Conservation (phyloP, 768 basidiomycete species). For the Russula sp. region DNA sequence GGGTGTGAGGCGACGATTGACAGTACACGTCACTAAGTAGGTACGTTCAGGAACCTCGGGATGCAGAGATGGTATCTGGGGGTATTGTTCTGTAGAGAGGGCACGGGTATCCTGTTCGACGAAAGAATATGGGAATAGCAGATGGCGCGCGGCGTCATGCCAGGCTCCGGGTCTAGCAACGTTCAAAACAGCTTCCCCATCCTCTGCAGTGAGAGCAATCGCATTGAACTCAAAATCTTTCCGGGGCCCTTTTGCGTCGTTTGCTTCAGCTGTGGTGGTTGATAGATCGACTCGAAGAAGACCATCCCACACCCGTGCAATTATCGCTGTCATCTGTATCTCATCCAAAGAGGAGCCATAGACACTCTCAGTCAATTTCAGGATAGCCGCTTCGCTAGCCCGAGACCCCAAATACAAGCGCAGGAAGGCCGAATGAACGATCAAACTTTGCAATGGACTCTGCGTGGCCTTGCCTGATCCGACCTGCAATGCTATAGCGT, state of each 20-base stretch:
- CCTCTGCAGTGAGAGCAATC: conserved; percentile 55
- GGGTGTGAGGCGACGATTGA: conserved; percentile 92
- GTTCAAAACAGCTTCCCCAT: conserved; percentile 51
- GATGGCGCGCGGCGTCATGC: conserved; percentile 83
- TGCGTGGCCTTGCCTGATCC: conserved; percentile 30
- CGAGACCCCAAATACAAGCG: conserved; percentile 68
- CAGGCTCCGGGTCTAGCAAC: conserved; percentile 59
- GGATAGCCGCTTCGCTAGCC: conserved; percentile 47
- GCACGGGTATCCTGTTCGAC: conserved; percentile 37
- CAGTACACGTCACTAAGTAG: conserved; percentile 86
- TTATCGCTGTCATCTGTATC: conserved; percentile 45
- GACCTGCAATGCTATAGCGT: conserved; percentile 41
- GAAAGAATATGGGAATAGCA: conserved; percentile 83
- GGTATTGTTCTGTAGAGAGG: conserved; percentile 36
- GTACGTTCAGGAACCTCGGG: conserved; percentile 87
- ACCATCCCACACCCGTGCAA: conserved; percentile 54
- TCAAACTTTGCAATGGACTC: conserved; percentile 44
- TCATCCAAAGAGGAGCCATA: conserved; percentile 43
- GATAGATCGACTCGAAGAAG: conserved; percentile 45
- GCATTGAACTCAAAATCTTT: conserved; percentile 68
- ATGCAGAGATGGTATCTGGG: conserved; percentile 63
- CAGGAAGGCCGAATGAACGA: conserved; percentile 75
- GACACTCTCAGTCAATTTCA: conserved; percentile 41
- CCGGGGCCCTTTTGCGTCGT: conserved; percentile 29
- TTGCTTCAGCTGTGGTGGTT: conserved; percentile 23